Evolutionary conservation across 345 rosid genomes (phyloP).

Genomic region (Citrus reticulata): DNA sequence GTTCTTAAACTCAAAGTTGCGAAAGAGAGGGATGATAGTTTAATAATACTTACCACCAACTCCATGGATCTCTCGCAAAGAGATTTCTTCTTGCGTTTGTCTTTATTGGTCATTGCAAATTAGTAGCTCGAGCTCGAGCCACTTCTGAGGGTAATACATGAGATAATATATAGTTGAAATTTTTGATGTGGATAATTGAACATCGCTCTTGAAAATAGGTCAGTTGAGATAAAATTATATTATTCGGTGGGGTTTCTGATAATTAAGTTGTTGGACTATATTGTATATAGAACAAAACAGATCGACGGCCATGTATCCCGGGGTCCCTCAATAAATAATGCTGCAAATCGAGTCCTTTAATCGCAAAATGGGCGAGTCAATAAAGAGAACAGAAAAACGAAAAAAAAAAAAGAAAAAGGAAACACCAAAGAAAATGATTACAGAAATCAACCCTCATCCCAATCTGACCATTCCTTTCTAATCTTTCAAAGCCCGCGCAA

Average conservation of each 20-base stretch:
- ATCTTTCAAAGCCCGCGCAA: too few relatives aligned
- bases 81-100: conserved; percentile 10
- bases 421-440: neutral
- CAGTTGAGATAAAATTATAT: neutral
- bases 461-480: neutral
- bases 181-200: neutral
- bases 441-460: neutral
- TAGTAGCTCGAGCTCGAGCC: neutral
- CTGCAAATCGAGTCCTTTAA: neutral
- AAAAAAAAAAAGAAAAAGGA: neutral
- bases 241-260: neutral
- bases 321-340: neutral
- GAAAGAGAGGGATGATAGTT: conserved; percentile 16
- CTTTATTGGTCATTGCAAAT: conserved; percentile 6
- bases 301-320: neutral
- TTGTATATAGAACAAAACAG: neutral
- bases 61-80: conserved; percentile 25
- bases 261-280: neutral
- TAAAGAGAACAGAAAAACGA: neutral
- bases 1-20: conserved; percentile 8
- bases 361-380: neutral
- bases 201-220: neutral
- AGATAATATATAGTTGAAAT: neutral
- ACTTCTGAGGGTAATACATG: neutral
- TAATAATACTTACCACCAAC: conserved; percentile 18